Conservation (phyloP, 202 grass and related monocot genomes). For the Bolboschoenoplectus hybrid region DNA sequence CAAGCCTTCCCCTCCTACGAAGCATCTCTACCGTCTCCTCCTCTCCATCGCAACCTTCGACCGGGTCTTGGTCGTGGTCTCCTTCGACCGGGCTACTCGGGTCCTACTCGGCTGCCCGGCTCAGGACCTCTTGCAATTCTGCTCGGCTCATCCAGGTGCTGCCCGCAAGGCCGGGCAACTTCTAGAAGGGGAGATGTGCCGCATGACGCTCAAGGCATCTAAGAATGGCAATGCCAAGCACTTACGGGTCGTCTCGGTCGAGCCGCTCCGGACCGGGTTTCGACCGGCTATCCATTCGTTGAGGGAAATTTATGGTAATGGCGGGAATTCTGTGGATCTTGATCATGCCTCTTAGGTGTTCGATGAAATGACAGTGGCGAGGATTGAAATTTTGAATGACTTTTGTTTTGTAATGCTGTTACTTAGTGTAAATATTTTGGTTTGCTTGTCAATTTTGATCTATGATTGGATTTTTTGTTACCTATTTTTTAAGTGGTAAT, state of each 20-base stretch:
- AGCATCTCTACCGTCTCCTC: constrained; percentile 61
- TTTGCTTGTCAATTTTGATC: background rate
- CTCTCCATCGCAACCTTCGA: constrained; percentile 70
- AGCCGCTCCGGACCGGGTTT: constrained; percentile 64
- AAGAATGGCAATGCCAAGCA: constrained; percentile 53
- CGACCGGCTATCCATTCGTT: constrained; percentile 53
- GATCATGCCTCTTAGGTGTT: constrained; percentile 6
- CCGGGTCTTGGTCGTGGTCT: constrained; percentile 54
- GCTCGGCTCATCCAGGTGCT: constrained; percentile 43
- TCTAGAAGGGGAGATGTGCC: constrained; percentile 63
- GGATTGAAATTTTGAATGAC: background rate
- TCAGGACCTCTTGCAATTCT: constrained; percentile 52
- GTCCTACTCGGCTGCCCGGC: constrained; percentile 56
- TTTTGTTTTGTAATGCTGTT: background rate
- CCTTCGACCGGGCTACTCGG: constrained; percentile 69
- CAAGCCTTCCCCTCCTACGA: background rate
- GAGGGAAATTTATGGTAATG: constrained; percentile 43
- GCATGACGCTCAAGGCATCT: constrained; percentile 51
- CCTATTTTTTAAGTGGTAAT: background rate
- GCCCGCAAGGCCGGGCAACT: constrained; percentile 48
- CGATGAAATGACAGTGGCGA: background rate
- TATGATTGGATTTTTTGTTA: background rate
- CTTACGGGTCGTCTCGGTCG: constrained; percentile 54
- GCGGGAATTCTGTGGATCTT: background rate
- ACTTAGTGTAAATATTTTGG: background rate